These are phyloP conservation scores for Elsinoe batatas DNA, from an alignment of 2,329 filamentous ascomycete genomes.

Conservation along the genomic window DNA sequence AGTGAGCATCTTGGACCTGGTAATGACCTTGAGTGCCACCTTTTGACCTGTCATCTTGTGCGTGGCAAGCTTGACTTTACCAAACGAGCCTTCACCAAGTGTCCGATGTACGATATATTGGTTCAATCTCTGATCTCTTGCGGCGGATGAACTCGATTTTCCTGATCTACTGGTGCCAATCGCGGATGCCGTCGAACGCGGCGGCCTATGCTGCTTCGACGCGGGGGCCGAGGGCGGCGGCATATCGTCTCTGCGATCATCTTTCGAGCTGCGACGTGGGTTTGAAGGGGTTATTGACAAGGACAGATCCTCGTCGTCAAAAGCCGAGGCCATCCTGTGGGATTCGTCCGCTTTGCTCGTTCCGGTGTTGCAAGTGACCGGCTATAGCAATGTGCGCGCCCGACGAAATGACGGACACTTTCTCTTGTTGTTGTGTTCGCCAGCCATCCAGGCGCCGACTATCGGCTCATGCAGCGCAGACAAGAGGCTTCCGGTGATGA, in stretches of 20 bases:
- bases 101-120: slow-evolving; percentile 87
- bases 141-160: not conserved
- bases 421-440: not conserved
- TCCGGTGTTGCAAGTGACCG: not conserved
- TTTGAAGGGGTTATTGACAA: slow-evolving; percentile 26
- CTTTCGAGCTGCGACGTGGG: slow-evolving; percentile 13
- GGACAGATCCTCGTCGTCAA: slow-evolving; percentile 34
- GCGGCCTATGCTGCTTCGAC: slow-evolving; percentile 44
- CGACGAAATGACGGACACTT: not conserved
- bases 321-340: slow-evolving; percentile 27
- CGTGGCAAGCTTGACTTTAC: slow-evolving; percentile 94
- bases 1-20: slow-evolving; percentile 88
- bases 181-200: not conserved
- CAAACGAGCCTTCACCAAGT: slow-evolving; percentile 92
- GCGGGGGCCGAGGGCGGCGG: slow-evolving; percentile 12
- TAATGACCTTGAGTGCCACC: slow-evolving; percentile 96
- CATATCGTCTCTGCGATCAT: slow-evolving; percentile 19
- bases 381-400: not conserved
- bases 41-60: slow-evolving; percentile 89
- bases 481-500: too few relatives aligned
- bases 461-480: not conserved
- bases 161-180: slow-evolving; percentile 3
- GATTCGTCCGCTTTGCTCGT: not conserved
- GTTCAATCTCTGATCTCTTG: slow-evolving; percentile 59
- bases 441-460: slow-evolving; percentile 3